Evolutionary conservation across 495 filamentous ascomycete genomes (phyloP), one percentile per base, ranked within the genome.

Genomic region (Darksidea phi): DNA sequence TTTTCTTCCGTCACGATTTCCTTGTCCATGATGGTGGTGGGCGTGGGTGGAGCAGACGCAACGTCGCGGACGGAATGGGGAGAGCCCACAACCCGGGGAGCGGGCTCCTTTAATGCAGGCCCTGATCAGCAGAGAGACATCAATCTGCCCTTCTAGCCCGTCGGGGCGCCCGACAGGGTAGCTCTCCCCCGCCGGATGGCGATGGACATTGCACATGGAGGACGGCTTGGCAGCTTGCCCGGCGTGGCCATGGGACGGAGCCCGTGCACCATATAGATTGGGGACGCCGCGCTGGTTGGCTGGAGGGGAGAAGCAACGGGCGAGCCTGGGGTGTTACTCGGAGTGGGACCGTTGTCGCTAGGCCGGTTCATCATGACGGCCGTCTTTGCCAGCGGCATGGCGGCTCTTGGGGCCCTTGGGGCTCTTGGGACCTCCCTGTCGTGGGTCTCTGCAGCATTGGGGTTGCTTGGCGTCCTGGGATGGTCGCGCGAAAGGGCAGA

Each of bases 161-260:
- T 25, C 54, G 56, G 63, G 50, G 56, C 56, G 63, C 25, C 63
- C 52, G 56, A 61, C 63, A 60, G 47, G 63, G 56, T 36, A 47
- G 48, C 55, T 18, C 36, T 43, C 17, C 10, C 12, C 23, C 43
- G 25, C 34, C 42, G 46, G 32, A 38, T 43, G 26, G 38, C 42
- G 17, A 36, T 56, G 8, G 37, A 34, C 7, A 49, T 49, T 32
- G 46, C 52, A 57, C 46, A 52, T 25, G 60, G 46, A 26, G 43
- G 47, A 24, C 34, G 45, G 10, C 60, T 63, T 63, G 60, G 60
- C 60, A 15, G n/a, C 15, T 11, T 2, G 25, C 51, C 42, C 24
- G 51, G 45, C 32, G 50, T n/a, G 17, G 2, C 48, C n/a, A 20
- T 55, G 24, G 13, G 42, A n/a, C 41, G 51, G 28, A 4, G 10